Base-by-base conservation (phyloP, 768 basidiomycete genomes). In the Glaciozyma antarctica region DNA sequence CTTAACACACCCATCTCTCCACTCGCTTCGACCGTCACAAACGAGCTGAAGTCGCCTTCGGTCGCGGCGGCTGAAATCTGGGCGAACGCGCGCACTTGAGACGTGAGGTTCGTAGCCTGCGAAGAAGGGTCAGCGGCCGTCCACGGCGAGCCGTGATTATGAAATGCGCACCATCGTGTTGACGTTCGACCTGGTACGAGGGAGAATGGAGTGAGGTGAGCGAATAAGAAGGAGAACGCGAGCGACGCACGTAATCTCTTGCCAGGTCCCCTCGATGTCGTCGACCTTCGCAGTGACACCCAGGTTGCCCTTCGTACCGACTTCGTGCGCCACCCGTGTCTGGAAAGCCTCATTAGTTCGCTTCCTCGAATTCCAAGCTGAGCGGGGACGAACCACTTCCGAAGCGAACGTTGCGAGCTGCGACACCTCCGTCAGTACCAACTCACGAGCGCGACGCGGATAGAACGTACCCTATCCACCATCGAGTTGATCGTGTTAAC, bases 1-100 rank as follows among this genome's bases (percentile, higher is more conserved):
- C n/a, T n/a, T n/a, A n/a, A n/a, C n/a, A n/a, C n/a, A n/a, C n/a
- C 93, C 95, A 98, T 98, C 78, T 99, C 95, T 59, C 95, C 95
- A 67, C 85, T 87, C 2, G 95, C 95, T 74, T 98, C 94, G 74
- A 99, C 95, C 32, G 95, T 98, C 80, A 99, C 97, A 82, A 98
- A 99, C 22, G 92, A 85, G 28, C 91, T 94, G 78, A 97, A 97
- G 78, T 98, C 95, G 66, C 95, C 94, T 73, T 97, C 95, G 81
- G 93, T 97, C 19, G 95, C 95, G 0, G 95, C 94, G 0, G 93
- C 94, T 2, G 90, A 93, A 72, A 98, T 98, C 77, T 98, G 95
- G 2, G 93, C 95, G 73, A 99, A 99, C 8, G 94, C 95, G 77
- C 95, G 87, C 57, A 99, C 95, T 85, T 94, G 91, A 0, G 91